Conservation (phyloP, 441 rosid species). For the Jatropha multifida region DNA sequence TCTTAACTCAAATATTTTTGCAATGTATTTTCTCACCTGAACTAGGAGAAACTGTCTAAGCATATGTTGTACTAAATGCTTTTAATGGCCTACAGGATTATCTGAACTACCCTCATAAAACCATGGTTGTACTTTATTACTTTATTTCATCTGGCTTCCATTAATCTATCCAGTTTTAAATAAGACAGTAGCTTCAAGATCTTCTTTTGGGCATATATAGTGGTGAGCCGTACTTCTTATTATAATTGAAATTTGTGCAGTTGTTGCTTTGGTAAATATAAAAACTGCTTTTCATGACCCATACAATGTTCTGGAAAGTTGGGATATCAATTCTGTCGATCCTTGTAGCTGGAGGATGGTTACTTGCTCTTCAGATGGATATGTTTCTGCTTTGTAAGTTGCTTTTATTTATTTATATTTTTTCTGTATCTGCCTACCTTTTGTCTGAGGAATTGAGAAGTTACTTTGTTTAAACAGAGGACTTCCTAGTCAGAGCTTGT, state of each 20-base stretch:
- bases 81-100: slow-evolving; percentile 2
- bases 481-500: slow-evolving; percentile 91
- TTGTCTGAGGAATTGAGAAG: not conserved
- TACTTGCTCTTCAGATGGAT: slow-evolving; percentile 72
- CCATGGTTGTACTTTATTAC: slow-evolving; percentile 9
- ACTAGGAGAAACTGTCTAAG: not conserved
- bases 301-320: slow-evolving; percentile 76
- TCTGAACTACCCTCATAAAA: slow-evolving; percentile 16
- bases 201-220: slow-evolving; percentile 3
- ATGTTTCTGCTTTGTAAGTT: slow-evolving; percentile 81
- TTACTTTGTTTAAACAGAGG: slow-evolving; percentile 51
- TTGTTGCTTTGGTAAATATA: slow-evolving; percentile 79
- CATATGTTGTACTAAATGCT: slow-evolving; percentile 10
- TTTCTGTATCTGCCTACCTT: not conserved
- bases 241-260: slow-evolving; percentile 46
- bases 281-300: slow-evolving; percentile 78
- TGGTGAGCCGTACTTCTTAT: slow-evolving; percentile 13
- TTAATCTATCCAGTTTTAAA: not conserved
- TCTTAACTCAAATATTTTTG: not conserved
- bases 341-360: slow-evolving; percentile 99
- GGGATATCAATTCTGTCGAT: slow-evolving; percentile 94
- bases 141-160: slow-evolving; percentile 13
- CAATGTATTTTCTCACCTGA: not conserved
- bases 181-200: slow-evolving; percentile 17
- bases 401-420: not conserved